These are phyloP conservation scores for Colletotrichum eremochloae DNA, from an alignment of 2,329 filamentous ascomycete species.

Conservation along the genomic window DNA sequence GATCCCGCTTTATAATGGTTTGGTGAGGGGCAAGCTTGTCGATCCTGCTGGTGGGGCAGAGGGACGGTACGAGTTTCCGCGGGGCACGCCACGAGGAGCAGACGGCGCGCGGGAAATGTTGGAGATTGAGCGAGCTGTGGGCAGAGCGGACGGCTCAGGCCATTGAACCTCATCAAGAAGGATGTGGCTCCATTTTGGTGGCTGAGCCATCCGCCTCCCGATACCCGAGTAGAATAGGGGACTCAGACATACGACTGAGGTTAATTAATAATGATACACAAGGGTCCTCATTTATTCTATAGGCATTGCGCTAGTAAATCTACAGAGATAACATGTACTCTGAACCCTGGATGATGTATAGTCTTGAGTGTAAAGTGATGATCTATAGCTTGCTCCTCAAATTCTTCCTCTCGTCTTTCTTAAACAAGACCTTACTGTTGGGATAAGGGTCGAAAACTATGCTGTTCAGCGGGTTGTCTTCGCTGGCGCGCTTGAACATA, in stretches of 20 bases:
- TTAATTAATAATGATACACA: neutral
- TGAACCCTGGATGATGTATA: neutral
- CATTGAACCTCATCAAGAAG: neutral
- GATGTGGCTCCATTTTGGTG: neutral
- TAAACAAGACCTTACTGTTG: conserved; percentile 70
- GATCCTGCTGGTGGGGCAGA: neutral
- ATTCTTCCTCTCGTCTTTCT: conserved; percentile 65
- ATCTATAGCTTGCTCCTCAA: conserved; percentile 62
- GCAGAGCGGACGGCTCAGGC: neutral
- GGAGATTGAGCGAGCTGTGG: conserved; percentile 7
- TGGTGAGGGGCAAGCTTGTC: neutral
- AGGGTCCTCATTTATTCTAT: neutral
- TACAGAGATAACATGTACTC: neutral
- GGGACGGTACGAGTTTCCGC: neutral
- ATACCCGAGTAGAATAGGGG: neutral
- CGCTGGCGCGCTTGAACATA: conserved; percentile 78
- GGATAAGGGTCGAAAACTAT: conserved; percentile 81
- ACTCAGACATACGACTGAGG: neutral
- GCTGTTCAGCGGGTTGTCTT: conserved; percentile 80
- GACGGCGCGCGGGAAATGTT: neutral
- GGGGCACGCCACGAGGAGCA: neutral
- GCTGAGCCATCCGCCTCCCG: neutral
- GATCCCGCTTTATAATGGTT: conserved; percentile 2
- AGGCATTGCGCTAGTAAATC: conserved; percentile 2
- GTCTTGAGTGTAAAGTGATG: neutral